Conservation (phyloP, 73 alveolate species). For the Durusdinium trenchii region DNA sequence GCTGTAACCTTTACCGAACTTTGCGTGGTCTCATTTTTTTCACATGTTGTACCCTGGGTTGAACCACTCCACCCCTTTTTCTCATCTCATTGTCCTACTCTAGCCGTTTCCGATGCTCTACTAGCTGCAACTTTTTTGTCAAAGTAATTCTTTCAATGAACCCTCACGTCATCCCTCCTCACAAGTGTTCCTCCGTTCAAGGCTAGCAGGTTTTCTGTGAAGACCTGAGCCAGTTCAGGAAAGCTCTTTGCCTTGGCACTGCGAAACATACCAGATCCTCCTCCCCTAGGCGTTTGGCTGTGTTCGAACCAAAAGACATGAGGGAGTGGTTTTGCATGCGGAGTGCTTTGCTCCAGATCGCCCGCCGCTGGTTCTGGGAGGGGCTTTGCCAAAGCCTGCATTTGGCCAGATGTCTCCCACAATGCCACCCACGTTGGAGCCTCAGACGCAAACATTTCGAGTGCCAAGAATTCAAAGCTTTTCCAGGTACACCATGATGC, state of each 20-base stretch:
- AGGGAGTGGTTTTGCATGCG: background rate
- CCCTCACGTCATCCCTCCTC: no score
- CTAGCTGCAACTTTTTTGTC: no score
- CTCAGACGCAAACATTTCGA: background rate
- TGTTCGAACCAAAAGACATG: no score
- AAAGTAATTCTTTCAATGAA: no score
- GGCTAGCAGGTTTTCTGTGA: no score
- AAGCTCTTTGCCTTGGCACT: conserved; percentile 60
- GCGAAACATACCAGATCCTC: conserved; percentile 90
- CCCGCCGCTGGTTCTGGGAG: conserved; percentile 67
- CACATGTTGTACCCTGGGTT: no score
- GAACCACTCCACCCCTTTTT: no score
- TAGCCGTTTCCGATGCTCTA: no score
- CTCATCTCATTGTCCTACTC: no score
- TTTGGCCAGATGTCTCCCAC: conserved; percentile 73
- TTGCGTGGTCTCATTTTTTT: no score
- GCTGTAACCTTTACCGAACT: no score
- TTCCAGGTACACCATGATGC: conserved; percentile 81
- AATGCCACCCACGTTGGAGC: conserved; percentile 70
- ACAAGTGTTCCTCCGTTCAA: no score
- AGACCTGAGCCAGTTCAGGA: background rate
- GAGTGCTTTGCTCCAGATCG: conserved; percentile 23
- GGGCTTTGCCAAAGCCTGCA: conserved; percentile 76
- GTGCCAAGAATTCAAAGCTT: background rate
- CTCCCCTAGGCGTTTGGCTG: conserved; percentile 56